A percentile compares a stretch with the other conserved stretches of the same genome.
phyloP scores from a whole-genome alignment of 2,329 filamentous ascomycete genomes.

The Aspergillus persii region DNA sequence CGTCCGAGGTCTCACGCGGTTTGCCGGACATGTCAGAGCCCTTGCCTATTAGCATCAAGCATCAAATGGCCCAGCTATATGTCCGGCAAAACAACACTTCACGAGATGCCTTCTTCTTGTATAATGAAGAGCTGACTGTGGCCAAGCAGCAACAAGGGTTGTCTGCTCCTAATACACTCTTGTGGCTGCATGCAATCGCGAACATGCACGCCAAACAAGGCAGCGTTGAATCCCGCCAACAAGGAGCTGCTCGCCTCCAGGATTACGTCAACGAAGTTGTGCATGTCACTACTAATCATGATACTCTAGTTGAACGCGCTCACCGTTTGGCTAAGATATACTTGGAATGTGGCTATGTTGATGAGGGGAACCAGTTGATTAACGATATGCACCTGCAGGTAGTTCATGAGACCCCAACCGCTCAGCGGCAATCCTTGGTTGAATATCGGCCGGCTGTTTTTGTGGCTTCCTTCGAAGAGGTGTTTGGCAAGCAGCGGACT shows the following conservation, averaged over 20 bases:
- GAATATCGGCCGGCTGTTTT: constrained; percentile 44
- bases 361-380: constrained; percentile 43
- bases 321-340: constrained; percentile 49
- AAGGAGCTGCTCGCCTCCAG: constrained; percentile 42
- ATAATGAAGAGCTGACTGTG: constrained; percentile 45
- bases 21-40: constrained; percentile 36
- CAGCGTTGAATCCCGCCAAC: constrained; percentile 38
- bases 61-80: constrained; percentile 51
- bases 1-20: constrained; percentile 26
- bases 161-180: constrained; percentile 48
- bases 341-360: constrained; percentile 42
- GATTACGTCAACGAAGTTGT: constrained; percentile 44
- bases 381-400: constrained; percentile 51
- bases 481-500: constrained; percentile 36
- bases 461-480: constrained; percentile 46
- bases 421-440: constrained; percentile 26
- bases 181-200: constrained; percentile 45
- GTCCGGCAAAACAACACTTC: constrained; percentile 39
- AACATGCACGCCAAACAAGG: constrained; percentile 42
- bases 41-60: constrained; percentile 48
- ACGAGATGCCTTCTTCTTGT: constrained; percentile 39
- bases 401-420: constrained; percentile 44
- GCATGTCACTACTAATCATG: constrained; percentile 39
- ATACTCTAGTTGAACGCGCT: constrained; percentile 47
- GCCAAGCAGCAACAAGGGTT: constrained; percentile 46